Evolutionary conservation across 352 stramenopile species (phyloP).

Genomic region (Phytopythium litorale): DNA sequence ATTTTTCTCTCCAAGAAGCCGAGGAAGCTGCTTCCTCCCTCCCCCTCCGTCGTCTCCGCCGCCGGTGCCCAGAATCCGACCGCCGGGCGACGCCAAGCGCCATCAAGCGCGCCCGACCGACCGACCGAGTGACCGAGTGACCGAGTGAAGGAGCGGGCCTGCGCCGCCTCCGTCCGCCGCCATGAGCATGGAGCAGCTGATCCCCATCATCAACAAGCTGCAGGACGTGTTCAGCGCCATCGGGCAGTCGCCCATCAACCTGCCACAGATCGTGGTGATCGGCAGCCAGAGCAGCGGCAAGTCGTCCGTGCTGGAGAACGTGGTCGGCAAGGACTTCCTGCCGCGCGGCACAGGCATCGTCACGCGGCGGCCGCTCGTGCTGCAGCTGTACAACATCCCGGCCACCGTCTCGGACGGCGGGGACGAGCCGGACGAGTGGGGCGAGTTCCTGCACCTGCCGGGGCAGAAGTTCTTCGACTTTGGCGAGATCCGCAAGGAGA

Average conservation of each 20-base stretch:
- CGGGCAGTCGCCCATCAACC: slow-evolving; percentile 93
- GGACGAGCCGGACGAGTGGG: slow-evolving; percentile 89
- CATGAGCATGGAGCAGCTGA: slow-evolving; percentile 97
- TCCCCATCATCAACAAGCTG: slow-evolving; percentile 99
- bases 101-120: too few relatives aligned
- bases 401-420: slow-evolving; percentile 15
- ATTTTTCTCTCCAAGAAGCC: background rate
- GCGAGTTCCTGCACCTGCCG: slow-evolving; percentile 98
- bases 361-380: slow-evolving; percentile 95
- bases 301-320: slow-evolving; percentile 95
- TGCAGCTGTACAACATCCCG: slow-evolving; percentile 97
- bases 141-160: too few relatives aligned
- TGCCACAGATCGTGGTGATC: slow-evolving; percentile 98
- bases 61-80: too few relatives aligned
- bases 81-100: too few relatives aligned
- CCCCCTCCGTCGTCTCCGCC: too few relatives aligned
- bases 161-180: background rate
- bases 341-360: slow-evolving; percentile 98
- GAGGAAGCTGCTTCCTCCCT: too few relatives aligned
- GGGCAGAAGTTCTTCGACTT: slow-evolving; percentile 97
- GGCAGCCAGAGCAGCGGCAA: slow-evolving; percentile 97
- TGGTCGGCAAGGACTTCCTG: slow-evolving; percentile 95
- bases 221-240: slow-evolving; percentile 98
- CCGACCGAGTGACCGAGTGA: too few relatives aligned
- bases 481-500: slow-evolving; percentile 96